Base-by-base conservation (phyloP, 2,329 filamentous ascomycete species). In the Pyrenophora graminea region DNA sequence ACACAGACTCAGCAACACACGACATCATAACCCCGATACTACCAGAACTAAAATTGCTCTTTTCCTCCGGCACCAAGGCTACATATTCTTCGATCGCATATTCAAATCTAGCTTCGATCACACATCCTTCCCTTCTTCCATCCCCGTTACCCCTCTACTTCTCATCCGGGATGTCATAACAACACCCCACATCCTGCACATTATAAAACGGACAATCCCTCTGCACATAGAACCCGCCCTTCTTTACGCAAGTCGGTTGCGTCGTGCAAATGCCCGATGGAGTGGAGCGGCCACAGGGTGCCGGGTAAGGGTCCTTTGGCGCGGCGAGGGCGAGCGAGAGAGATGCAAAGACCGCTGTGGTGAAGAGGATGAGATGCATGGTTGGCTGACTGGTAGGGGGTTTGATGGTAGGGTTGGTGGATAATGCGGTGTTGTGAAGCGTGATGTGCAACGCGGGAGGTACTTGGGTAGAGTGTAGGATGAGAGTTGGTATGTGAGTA, bases 191-290 rank as follows among this genome's bases (percentile, higher is more conserved):
- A 36, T 69, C 66, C 32, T 62, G 44, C 9, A 68, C 63, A 34
- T 68, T 60, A 47, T 69, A 69, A 38, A 68, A 69, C 1, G 55
- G 56, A 45, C 66, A 69, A 39, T 69, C 66, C 6, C 66, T 52
- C 51, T 68, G 64, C n/a, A 69, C 65, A 15, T 57, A 69, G 40
- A 68, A 64, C 15, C 66, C 66, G 7, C 64, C 63, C 39, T 62
- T 56, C 41, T 58, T 54, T 45, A 55, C 53, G 46, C 65, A 68
- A 6, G 58, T 61, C 15, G 46, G 13, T 51, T 69, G 59, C 10
- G 62, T 66, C 1, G 62, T 61, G 53, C 66, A 69, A 38, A 66
- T 60, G 27, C 66, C 66, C 2, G 63, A 67, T 5, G 66, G 66
- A 25, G 54, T 54, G 10, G 59, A 63, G 13, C 66, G 61, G 13